Base-by-base conservation (phyloP, 2,329 filamentous ascomycete species). In the Fusarium austroafricanum region DNA sequence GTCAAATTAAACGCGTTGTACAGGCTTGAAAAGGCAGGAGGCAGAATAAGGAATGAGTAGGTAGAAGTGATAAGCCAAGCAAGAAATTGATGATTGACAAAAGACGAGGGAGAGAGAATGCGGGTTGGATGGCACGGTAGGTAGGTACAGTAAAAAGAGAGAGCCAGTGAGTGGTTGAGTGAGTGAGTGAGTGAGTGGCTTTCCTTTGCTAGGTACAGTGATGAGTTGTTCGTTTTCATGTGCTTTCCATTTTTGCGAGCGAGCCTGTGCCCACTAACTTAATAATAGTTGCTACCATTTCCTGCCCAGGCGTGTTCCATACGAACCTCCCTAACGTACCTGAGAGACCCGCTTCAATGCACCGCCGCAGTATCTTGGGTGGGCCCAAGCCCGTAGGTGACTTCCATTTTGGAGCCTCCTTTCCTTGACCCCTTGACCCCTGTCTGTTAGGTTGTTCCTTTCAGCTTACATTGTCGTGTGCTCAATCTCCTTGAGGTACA, bases 191-290 rank as follows among this genome's bases (percentile, higher is more conserved):
- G 26, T 37, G 52, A 29, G 56, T 62, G 57, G 57, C 57, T 62
- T 62, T 47, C 33, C 21, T 33, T 33, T 33, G 49, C 18, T 35
- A n/a, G n/a, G n/a, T n/a, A 50, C 43, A 50, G 52, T 54, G 64
- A 55, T 63, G 56, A 57, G 64, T 55, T 68, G 67, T 68, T 68
- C 61, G 42, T 64, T 60, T 59, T 58, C 58, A 70, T 71, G 58
- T 70, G 57, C 68, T 53, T 67, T 56, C 55, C 58, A 37, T 52
- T 71, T 68, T 71, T 71, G 42, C 56, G 28, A 58, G 50, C 55
- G 14, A 31, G 29, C 29, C 45, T 49, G 40, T 49, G 65, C 38
- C 51, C 59, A 45, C 56, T 57, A 23, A 31, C 12, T 31, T 2
- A 8, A 11, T 6, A 8, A 3, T 31, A 12, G 39, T 17, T 40